Evolutionary conservation across 2,329 filamentous ascomycete species (phyloP).

Genomic region (Calcarisporium arbuscula): DNA sequence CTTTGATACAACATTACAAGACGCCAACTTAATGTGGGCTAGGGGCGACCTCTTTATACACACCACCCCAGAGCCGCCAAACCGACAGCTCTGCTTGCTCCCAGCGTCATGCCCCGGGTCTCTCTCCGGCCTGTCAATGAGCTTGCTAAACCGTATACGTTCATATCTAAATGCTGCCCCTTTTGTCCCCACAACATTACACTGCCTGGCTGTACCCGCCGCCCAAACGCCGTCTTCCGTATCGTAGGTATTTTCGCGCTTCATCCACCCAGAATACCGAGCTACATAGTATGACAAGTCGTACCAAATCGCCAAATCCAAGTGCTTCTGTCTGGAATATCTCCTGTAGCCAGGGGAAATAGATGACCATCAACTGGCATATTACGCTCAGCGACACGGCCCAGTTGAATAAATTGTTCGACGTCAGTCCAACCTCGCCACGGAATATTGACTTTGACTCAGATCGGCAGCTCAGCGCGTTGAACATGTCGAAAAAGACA

Average conservation of each 20-base stretch:
- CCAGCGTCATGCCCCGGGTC: too few relatives aligned
- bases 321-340: conserved; percentile 95
- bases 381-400: conserved; percentile 78
- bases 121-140: too few relatives aligned
- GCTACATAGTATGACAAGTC: conserved; percentile 71
- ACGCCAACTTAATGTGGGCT: too few relatives aligned
- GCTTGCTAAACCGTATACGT: too few relatives aligned
- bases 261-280: conserved; percentile 95
- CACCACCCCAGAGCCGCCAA: too few relatives aligned
- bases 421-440: conserved; percentile 76
- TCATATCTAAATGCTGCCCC: too few relatives aligned
- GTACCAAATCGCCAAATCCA: conserved; percentile 63
- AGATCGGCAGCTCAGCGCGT: conserved; percentile 86
- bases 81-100: too few relatives aligned
- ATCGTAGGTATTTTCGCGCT: conserved; percentile 70
- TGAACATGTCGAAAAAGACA: conserved; percentile 99
- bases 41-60: too few relatives aligned
- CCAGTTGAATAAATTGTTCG: conserved; percentile 94
- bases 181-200: too few relatives aligned
- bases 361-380: conserved; percentile 87
- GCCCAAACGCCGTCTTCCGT: conserved; percentile 50
- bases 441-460: conserved; percentile 83
- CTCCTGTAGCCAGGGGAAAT: conserved; percentile 86
- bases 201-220: conserved; percentile 61
- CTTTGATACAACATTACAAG: too few relatives aligned